Evolutionary conservation across 2,329 filamentous ascomycete species (phyloP).

Genomic region (Esteya vermicola): DNA sequence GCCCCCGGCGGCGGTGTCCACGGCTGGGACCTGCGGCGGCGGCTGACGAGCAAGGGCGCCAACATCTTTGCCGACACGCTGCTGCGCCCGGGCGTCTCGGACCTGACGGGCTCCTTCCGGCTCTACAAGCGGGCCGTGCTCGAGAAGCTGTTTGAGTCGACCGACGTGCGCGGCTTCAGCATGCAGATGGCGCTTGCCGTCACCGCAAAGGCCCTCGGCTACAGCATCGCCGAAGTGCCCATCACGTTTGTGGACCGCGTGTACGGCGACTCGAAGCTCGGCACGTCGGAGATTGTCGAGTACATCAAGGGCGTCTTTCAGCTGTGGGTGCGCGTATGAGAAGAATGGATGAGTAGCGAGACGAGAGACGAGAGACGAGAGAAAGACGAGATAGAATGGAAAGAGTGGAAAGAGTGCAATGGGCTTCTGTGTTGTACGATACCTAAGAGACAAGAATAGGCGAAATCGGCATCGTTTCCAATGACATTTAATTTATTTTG

Average conservation of each 20-base stretch:
- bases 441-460: too few species aligned
- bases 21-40: constrained; percentile 91
- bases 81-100: constrained; percentile 82
- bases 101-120: constrained; percentile 87
- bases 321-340: constrained; percentile 60
- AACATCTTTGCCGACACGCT: constrained; percentile 95
- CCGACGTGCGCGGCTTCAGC: constrained; percentile 91
- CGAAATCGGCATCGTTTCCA: too few species aligned
- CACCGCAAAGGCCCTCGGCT: constrained; percentile 89
- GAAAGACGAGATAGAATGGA: too few species aligned
- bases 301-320: constrained; percentile 77
- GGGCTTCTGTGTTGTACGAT: too few species aligned
- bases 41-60: constrained; percentile 71
- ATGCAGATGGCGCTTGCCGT: constrained; percentile 99
- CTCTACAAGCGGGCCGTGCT: constrained; percentile 86
- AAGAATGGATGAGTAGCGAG: too few species aligned
- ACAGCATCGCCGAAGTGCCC: constrained; percentile 84
- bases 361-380: too few species aligned
- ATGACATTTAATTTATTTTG: too few species aligned
- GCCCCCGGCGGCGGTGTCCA: constrained; percentile 80
- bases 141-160: constrained; percentile 78
- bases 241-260: constrained; percentile 93
- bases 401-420: too few species aligned
- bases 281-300: constrained; percentile 83
- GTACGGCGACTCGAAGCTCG: constrained; percentile 86